A percentile compares a stretch with the other conserved stretches of the same genome.
Evolutionary conservation across 495 filamentous ascomycete species (phyloP).

Genomic region (Ascobolus immersus): DNA sequence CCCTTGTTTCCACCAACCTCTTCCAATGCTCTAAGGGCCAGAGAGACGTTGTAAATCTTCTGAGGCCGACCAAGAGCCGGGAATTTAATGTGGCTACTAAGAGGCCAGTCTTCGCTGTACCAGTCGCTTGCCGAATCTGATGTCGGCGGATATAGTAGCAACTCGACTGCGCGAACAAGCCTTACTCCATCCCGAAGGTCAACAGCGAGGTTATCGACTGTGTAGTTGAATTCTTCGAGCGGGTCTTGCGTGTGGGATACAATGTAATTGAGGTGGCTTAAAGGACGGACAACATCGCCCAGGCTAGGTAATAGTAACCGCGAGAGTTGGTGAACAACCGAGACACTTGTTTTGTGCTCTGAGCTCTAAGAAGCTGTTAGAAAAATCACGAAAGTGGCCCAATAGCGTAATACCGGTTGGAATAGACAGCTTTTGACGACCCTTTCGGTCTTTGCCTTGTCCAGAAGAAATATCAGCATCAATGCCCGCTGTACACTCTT

Average conservation of each 20-base stretch:
- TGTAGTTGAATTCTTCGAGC: constrained; percentile 33
- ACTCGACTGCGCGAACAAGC: constrained; percentile 33
- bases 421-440: constrained; percentile 14
- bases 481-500: constrained; percentile 33
- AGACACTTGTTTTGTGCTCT: constrained; percentile 28
- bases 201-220: constrained; percentile 33
- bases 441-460: constrained; percentile 23
- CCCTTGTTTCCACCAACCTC: constrained; percentile 18
- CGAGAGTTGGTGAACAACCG: constrained; percentile 27
- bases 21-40: constrained; percentile 30
- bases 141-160: constrained; percentile 25
- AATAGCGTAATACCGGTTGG: constrained; percentile 16
- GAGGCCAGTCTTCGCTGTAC: constrained; percentile 18
- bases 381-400: too few relatives aligned
- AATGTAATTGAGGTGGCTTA: constrained; percentile 33
- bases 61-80: constrained; percentile 31
- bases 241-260: constrained; percentile 28
- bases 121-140: constrained; percentile 6
- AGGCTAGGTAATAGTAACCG: constrained; percentile 31
- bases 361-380: constrained; percentile 9
- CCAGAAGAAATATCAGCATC: constrained; percentile 34
- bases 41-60: constrained; percentile 34
- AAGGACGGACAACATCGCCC: constrained; percentile 29
- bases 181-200: constrained; percentile 40
- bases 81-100: constrained; percentile 34